These are phyloP conservation scores for Silene conica DNA, from an alignment of 148 eudicot genomes.

Conservation along the genomic window DNA sequence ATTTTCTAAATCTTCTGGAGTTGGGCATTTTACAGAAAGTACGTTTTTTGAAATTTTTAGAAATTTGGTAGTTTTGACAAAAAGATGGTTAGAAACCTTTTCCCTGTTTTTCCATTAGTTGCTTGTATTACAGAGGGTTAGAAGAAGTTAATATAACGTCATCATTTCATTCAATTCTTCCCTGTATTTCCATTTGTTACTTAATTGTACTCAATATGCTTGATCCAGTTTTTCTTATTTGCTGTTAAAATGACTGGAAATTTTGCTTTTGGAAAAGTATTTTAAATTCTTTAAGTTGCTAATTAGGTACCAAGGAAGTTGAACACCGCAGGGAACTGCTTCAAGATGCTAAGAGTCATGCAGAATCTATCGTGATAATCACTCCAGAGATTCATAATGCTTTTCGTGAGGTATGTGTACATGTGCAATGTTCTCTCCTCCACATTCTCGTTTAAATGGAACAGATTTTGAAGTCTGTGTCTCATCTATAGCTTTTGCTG, in stretches of 20 bases:
- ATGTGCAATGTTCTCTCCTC: not conserved
- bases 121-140: too few relatives aligned
- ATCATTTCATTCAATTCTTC: too few relatives aligned
- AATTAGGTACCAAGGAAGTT: slow-evolving; percentile 52
- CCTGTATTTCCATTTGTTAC: not conserved
- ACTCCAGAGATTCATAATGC: slow-evolving; percentile 59
- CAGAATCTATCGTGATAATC: slow-evolving; percentile 66
- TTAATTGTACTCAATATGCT: not conserved
- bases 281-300: slow-evolving; percentile 11
- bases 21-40: too few relatives aligned
- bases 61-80: too few relatives aligned
- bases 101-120: too few relatives aligned
- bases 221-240: not conserved
- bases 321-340: slow-evolving; percentile 43
- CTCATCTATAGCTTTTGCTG: not conserved
- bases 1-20: too few relatives aligned
- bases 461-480: not conserved
- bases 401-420: slow-evolving; percentile 56
- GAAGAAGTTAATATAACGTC: too few relatives aligned
- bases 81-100: not conserved
- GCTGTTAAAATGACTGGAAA: not conserved
- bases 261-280: not conserved
- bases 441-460: not conserved
- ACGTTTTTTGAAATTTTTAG: too few relatives aligned
- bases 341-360: slow-evolving; percentile 53